Evolutionary conservation across 2,329 filamentous ascomycete genomes (phyloP).

Genomic region (Penicillium sp.): DNA sequence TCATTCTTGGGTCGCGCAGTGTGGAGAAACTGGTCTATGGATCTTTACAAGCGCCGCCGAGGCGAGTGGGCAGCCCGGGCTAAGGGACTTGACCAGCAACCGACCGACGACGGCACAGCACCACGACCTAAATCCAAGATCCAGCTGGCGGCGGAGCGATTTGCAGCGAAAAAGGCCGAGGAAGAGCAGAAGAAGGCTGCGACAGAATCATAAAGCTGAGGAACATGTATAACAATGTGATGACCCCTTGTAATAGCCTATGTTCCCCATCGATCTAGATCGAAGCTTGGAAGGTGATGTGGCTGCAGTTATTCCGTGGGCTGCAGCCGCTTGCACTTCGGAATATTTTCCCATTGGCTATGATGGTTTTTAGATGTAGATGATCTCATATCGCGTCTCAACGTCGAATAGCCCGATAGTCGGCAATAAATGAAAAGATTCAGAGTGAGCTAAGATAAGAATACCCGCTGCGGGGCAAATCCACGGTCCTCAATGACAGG

Average conservation of each 20-base stretch:
- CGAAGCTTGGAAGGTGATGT: background rate
- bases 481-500: background rate
- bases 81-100: constrained; percentile 48
- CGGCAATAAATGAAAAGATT: background rate
- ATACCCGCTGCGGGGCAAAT: constrained; percentile 1
- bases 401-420: background rate
- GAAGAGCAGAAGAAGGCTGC: constrained; percentile 14
- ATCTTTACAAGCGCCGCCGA: constrained; percentile 63
- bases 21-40: constrained; percentile 73
- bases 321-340: background rate
- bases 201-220: background rate
- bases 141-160: constrained; percentile 58
- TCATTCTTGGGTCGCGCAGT: constrained; percentile 64
- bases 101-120: constrained; percentile 18
- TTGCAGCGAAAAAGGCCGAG: constrained; percentile 44
- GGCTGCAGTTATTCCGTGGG: background rate
- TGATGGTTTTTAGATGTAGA: too few species aligned
- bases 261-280: background rate
- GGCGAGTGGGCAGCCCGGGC: constrained; percentile 64
- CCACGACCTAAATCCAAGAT: constrained; percentile 50
- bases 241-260: constrained; percentile 3
- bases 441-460: background rate
- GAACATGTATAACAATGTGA: constrained; percentile 3
- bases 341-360: background rate
- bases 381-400: background rate